These are phyloP conservation scores for Lagenidium sp. DNA, from an alignment of 352 stramenopile genomes.

Conservation along the genomic window DNA sequence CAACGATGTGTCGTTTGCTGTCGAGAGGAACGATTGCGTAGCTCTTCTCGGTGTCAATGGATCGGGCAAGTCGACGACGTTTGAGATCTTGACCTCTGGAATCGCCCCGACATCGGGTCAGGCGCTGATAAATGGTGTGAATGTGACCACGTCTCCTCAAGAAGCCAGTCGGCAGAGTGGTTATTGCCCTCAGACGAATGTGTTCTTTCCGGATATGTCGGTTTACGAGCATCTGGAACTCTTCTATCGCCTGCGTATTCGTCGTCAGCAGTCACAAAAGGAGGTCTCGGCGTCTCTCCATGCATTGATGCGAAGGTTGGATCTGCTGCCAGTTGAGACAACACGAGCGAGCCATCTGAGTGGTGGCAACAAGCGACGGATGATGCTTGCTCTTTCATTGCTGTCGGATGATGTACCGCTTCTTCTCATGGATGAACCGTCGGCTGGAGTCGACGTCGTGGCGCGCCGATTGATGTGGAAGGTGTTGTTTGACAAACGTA, in stretches of 20 bases:
- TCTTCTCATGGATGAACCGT: constrained; percentile 76
- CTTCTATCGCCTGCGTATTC: constrained; percentile 46
- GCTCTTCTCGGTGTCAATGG: constrained; percentile 92
- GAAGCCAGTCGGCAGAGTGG: constrained; percentile 44
- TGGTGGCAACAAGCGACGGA: constrained; percentile 69
- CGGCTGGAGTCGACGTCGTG: constrained; percentile 72
- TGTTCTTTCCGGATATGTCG: constrained; percentile 62
- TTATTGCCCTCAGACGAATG: constrained; percentile 78
- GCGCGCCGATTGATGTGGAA: constrained; percentile 75
- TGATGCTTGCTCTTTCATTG: constrained; percentile 73
- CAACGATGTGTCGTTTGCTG: constrained; percentile 70
- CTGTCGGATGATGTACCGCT: constrained; percentile 54
- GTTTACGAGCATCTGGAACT: constrained; percentile 71
- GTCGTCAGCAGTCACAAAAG: constrained; percentile 10
- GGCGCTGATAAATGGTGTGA: constrained; percentile 40
- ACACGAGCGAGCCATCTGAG: constrained; percentile 56
- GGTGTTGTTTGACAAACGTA: constrained; percentile 49
- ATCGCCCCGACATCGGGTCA: constrained; percentile 61
- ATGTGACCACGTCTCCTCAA: constrained; percentile 50
- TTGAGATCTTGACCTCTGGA: constrained; percentile 92
- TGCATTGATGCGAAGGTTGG: constrained; percentile 36
- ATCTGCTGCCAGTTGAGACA: constrained; percentile 50
- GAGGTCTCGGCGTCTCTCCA: constrained; percentile 26
- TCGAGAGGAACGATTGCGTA: constrained; percentile 86
- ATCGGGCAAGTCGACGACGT: constrained; percentile 96